Evolutionary conservation across 176 grass and related monocot species (phyloP).

Genomic region (Aegilops speltoides): DNA sequence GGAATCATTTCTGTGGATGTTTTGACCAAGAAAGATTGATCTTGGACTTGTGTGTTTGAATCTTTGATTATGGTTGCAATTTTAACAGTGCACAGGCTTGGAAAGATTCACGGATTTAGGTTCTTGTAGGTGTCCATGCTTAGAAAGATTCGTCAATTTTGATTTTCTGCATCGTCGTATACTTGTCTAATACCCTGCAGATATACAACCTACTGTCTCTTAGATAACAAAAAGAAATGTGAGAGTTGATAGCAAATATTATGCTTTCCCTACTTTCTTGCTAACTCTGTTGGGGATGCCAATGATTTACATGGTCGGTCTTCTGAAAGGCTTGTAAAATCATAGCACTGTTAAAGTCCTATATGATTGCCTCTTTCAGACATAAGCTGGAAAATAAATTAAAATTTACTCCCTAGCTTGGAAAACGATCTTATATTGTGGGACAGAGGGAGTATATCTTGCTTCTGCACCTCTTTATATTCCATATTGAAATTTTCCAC

Average conservation of each 20-base stretch:
- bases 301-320: background rate
- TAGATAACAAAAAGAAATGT: background rate
- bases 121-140: no score
- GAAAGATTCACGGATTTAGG: no score
- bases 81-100: no score
- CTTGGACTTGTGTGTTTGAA: no score
- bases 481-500: background rate
- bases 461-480: background rate
- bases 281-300: background rate
- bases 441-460: no score
- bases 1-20: no score
- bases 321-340: background rate
- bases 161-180: background rate
- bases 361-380: background rate
- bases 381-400: background rate
- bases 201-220: background rate
- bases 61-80: no score
- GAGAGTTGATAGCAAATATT: background rate
- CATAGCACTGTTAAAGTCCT: background rate
- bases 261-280: background rate
- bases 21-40: no score
- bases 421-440: no score
- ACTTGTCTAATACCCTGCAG: background rate
- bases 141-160: no score
- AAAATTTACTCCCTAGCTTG: no score